These are phyloP conservation scores for Abrus precatorius DNA, from an alignment of 306 rosid species.

Conservation along the genomic window DNA sequence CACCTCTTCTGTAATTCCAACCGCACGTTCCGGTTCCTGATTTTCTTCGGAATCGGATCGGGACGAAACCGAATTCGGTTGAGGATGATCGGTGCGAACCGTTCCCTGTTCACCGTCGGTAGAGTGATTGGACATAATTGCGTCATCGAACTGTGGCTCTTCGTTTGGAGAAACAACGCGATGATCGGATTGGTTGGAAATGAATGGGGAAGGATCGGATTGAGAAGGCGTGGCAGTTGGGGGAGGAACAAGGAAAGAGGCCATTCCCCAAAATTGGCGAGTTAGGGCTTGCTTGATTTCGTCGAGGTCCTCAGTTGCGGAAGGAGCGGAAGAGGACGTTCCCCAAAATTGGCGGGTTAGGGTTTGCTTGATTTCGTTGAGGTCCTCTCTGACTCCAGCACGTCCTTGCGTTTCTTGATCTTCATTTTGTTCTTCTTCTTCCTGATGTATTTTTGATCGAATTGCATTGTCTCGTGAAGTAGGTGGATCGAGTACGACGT, in stretches of 20 bases:
- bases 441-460: slow-evolving; percentile 27
- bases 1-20: slow-evolving; percentile 91
- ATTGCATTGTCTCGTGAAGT: slow-evolving; percentile 41
- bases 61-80: slow-evolving; percentile 11
- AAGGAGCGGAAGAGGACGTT: slow-evolving; percentile 84
- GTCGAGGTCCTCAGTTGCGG: slow-evolving; percentile 74
- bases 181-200: slow-evolving; percentile 43
- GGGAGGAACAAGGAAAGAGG: slow-evolving; percentile 82
- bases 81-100: background rate
- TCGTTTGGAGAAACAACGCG: slow-evolving; percentile 29
- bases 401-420: slow-evolving; percentile 61
- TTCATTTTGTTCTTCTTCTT: slow-evolving; percentile 45
- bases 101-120: background rate
- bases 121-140: slow-evolving; percentile 36
- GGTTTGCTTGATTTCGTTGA: slow-evolving; percentile 79
- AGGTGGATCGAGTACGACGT: slow-evolving; percentile 54
- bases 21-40: slow-evolving; percentile 49
- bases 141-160: background rate
- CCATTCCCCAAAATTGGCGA: slow-evolving; percentile 94
- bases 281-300: slow-evolving; percentile 84
- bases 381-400: slow-evolving; percentile 79
- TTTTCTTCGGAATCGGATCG: slow-evolving; percentile 52
- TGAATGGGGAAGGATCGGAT: background rate
- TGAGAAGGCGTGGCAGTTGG: slow-evolving; percentile 37
- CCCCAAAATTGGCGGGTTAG: slow-evolving; percentile 94